Evolutionary conservation across 352 stramenopile genomes (phyloP).

Genomic region (Pythium guiyangense): DNA sequence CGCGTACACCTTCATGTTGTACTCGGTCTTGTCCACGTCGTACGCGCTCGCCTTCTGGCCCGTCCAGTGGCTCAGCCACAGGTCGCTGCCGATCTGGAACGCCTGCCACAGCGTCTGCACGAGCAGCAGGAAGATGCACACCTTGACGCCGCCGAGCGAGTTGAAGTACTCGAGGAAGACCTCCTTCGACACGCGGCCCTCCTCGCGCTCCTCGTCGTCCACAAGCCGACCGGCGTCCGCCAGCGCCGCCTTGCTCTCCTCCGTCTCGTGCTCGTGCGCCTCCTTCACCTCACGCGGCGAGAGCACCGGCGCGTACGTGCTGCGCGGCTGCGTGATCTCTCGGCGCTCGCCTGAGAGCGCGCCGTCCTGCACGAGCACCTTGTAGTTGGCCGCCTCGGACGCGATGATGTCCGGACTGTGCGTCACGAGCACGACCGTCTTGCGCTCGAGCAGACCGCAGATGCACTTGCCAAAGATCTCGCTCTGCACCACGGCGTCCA

Average conservation of each 20-base stretch:
- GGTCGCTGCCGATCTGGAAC: conserved; percentile 15
- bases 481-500: no score
- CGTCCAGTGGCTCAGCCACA: conserved; percentile 26
- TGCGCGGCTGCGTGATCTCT: no score
- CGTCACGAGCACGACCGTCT: no score
- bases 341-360: no score
- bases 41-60: not conserved
- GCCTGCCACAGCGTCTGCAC: conserved; percentile 14
- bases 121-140: conserved; percentile 6
- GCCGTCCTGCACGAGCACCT: no score
- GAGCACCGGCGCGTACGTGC: not conserved
- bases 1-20: conserved; percentile 24
- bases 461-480: no score
- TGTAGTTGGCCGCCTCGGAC: no score
- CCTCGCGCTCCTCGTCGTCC: conserved; percentile 31
- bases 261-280: conserved; percentile 4
- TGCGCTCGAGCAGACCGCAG: no score
- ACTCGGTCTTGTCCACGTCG: not conserved
- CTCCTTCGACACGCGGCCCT: conserved; percentile 26
- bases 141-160: conserved; percentile 22
- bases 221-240: conserved; percentile 18
- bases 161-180: conserved; percentile 36
- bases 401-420: no score
- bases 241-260: not conserved
- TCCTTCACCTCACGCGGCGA: conserved; percentile 4